A percentile compares a stretch with the other conserved stretches of the same genome.
phyloP scores from a whole-genome alignment of 306 rosid genomes.

The Adenanthera pavonina region DNA sequence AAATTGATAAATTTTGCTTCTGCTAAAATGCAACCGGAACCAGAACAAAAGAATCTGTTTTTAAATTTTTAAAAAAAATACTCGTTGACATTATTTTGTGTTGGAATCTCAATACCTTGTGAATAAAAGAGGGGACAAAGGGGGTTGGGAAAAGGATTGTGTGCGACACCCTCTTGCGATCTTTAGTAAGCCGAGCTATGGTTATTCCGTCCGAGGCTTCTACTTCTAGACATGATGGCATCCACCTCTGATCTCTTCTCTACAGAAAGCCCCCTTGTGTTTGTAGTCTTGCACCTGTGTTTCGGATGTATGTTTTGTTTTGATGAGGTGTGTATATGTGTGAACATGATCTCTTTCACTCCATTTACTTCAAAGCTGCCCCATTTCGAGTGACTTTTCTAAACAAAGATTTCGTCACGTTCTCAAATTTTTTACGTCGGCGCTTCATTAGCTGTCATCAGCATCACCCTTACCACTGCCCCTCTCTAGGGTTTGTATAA shows the following conservation, averaged over 20 bases:
- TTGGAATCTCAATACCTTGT: not conserved
- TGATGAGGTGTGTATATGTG: not conserved
- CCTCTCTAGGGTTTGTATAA: conserved; percentile 2
- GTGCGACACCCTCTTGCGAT: conserved; percentile 43
- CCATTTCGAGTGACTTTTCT: not conserved
- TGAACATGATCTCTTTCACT: not conserved
- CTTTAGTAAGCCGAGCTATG: conserved; percentile 26
- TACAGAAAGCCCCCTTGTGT: conserved; percentile 9
- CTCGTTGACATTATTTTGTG: not conserved
- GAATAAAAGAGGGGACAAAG: not conserved
- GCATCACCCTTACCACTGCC: not conserved
- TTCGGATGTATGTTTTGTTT: not conserved
- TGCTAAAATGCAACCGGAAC: not conserved
- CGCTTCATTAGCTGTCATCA: conserved; percentile 17
- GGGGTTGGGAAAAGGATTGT: not conserved
- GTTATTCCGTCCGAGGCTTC: conserved; percentile 25
- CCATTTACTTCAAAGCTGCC: not conserved
- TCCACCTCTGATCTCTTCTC: conserved; percentile 20
- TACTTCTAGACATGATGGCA: not conserved
- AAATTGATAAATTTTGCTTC: not conserved
- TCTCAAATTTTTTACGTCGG: conserved; percentile 13
- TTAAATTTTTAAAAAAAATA: too few species aligned
- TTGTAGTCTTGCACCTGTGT: not conserved
- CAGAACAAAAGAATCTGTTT: not conserved
- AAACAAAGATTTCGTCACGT: not conserved